Evolutionary conservation across 2,329 filamentous ascomycete species (phyloP).

Genomic region (Aspergillus brasiliensis): DNA sequence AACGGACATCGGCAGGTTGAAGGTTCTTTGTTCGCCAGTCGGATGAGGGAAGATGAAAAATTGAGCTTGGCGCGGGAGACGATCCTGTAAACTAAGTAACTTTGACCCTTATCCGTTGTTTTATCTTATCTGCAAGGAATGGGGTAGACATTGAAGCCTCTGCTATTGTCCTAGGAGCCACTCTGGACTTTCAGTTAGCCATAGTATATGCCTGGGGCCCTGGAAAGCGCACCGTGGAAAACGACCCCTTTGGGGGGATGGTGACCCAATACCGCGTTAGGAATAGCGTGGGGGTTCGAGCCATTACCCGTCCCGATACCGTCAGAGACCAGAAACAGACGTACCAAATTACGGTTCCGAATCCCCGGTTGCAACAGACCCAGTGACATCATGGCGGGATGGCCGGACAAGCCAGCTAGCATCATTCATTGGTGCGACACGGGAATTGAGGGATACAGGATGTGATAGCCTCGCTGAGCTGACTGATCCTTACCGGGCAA

Average conservation of each 20-base stretch:
- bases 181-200: background rate
- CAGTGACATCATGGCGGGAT: conserved; percentile 14
- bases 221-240: conserved; percentile 3
- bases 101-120: background rate
- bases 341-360: conserved; percentile 1
- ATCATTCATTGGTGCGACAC: background rate
- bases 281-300: conserved; percentile 10
- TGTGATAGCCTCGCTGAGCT: background rate
- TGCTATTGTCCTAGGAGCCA: background rate
- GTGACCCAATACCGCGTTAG: background rate
- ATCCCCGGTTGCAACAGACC: conserved; percentile 1
- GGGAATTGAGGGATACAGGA: background rate
- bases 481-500: background rate
- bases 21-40: background rate
- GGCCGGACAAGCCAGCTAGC: background rate
- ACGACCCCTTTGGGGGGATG: conserved; percentile 2
- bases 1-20: background rate
- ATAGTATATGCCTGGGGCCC: background rate
- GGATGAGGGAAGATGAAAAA: background rate
- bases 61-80: background rate
- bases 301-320: conserved; percentile 2
- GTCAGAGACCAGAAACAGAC: background rate
- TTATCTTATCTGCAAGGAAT: background rate
- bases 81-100: background rate
- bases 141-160: background rate